Base-by-base conservation (phyloP, 2,329 filamentous ascomycete species). In the Ophiostoma perfectum region DNA sequence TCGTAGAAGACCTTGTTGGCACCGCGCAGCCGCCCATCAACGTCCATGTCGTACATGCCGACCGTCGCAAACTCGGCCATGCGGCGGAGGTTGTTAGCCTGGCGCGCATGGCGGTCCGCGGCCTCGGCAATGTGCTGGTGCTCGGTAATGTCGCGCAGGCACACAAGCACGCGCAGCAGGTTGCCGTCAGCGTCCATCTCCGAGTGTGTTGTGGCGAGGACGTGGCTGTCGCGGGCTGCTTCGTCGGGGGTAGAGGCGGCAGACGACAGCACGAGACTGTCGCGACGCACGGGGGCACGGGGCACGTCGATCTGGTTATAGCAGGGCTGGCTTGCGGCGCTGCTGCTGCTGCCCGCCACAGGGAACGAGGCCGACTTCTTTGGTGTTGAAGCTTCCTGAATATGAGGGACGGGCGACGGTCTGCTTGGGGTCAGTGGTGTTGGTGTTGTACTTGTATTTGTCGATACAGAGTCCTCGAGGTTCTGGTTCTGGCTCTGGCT, bases 1-100 rank as follows among this genome's bases (percentile, higher is more conserved):
- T 84, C 81, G 74, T 80, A 84, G 72, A 85, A 85, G 12, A 83
- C 78, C 18, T 82, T 82, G 72, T 85, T 85, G 6, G 82, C 83
- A 38, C 81, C 80, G 3, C 84, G 74, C 7, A 85, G 74, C 2
- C 80, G 79, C 12, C 83, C 83, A 38, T 82, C 78, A n/a, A 81
- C 76, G 68, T 81, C 79, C 76, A 84, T 82, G 65, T 84, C 82
- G 71, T 83, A 85, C 80, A 85, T 82, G 66, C 83, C 83, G 11
- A 85, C 83, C 0, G 83, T 84, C 4, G 82, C 82, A 66, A 82
- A 80, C 72, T 85, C 82, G 7, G 83, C 82, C 77, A 85, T 83
- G 60, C 83, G 80, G 72, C 83, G 83, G 41, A 85, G 76, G 70
- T 84, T 84, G 71, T 83, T 81, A 7, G 82, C 81, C 68, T 84